Base-by-base conservation (phyloP, 1,139 yeast species). In the Blastobotrys ciferrii region DNA sequence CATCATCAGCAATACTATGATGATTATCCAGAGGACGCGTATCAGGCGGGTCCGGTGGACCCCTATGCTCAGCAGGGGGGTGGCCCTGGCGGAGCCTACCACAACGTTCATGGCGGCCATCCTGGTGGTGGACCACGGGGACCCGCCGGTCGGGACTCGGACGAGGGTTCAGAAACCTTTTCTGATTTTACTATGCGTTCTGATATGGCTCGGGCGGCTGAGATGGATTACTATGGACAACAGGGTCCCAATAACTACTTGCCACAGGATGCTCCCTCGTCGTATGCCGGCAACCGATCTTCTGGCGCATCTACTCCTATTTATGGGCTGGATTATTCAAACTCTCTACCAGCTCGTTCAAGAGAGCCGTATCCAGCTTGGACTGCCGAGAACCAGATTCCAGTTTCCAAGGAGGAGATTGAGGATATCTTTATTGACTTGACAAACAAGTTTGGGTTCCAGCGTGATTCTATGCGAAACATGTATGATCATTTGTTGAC, bases 291-390 rank as follows among this genome's bases (percentile, higher is more conserved):
- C 43, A 82, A 88, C 57, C 91, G 94, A 65, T 84, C 95, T 1
- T 86, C 95, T 12, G 98, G 98, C 52, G 89, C 97, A 40, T 87
- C 96, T 3, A 94, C 98, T 32, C 98, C 99, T 38, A 82, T 89
- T 58, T 89, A 89, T 66, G 97, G 97, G 38, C 81, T 84, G 63
- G 94, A 86, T 62, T 87, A 89, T 48, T 88, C 72, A 50, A 69
- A 75, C 43, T 79, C 76, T 33, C 71, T 73, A 66, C 78, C 80
- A 50, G 72, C 60, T 25, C 57, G 70, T 49, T 54, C 73, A 9
- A 65, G 74, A 20, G 98, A 95, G 58, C 96, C 96, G 36, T 92
- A 91, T 67, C 96, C 96, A 42, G 95, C 97, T 31, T 92, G 97
- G 96, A 84, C 94, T 14, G 87, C 91, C 42, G 98, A 89, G 64